Evolutionary conservation across 768 basidiomycete species (phyloP), one percentile per base, ranked within the genome.

Genomic region (Leucocoprinus leucothites): DNA sequence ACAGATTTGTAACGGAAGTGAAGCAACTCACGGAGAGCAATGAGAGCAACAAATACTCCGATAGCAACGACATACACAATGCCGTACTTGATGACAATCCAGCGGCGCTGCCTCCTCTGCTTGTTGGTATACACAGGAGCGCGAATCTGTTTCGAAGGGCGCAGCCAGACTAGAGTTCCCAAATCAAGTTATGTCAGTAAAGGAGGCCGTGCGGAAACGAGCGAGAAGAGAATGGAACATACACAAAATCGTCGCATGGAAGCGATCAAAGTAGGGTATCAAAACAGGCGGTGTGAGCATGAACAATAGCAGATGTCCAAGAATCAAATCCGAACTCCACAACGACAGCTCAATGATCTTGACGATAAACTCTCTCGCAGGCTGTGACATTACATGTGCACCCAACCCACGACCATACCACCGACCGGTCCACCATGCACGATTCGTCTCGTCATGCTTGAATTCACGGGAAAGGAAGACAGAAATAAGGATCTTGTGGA

Each of bases 381-480:
- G 96, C 68, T 98, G 97, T n/a, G 93, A 94, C 85, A 96, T 91
- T 41, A 88, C 94, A 67, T 93, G 87, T 3, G 82, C 65, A 41
- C 96, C 95, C 22, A 99, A 81, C 3, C 94, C 94, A 48, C 94
- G 87, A 41, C 95, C 95, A 69, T 94, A 96, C 97, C 97, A 98
- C 66, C 86, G 79, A 45, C 94, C 95, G 28, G 95, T 96, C 97
- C 97, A 99, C 96, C 96, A 99, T 6, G 95, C 95, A 24, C 93
- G 81, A 74, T 98, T 98, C 34, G 93, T 95, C 72, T 98, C 95
- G 68, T 99, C 97, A 68, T 98, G 94, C 75, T 99, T 99, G 82
- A 97, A 97, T 71, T 99, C 97, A 59, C 97, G 89, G 38, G 94
- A 89, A 35, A 98, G 76, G 82, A 95, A 94, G 58, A 96, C 88